Conservation (phyloP, 306 rosid genomes). For the Acacia crassicarpa region DNA sequence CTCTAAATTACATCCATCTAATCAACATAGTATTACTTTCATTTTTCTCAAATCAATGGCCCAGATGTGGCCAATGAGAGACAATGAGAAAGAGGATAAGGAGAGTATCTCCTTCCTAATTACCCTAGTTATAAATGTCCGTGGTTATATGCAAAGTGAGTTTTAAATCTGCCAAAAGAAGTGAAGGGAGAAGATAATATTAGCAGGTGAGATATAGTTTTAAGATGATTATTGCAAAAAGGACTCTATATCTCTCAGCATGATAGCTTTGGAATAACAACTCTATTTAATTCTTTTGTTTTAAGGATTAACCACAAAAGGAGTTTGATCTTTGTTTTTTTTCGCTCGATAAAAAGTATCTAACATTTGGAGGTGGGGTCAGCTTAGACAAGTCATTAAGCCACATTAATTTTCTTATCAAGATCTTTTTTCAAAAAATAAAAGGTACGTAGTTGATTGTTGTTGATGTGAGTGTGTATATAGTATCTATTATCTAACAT, state of each 20-base stretch:
- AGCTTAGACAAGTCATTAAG: too few relatives aligned
- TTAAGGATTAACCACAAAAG: neutral
- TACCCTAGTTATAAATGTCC: neutral
- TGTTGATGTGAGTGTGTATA: too few relatives aligned
- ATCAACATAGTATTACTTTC: too few relatives aligned
- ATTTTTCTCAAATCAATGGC: too few relatives aligned
- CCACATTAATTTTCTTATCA: too few relatives aligned
- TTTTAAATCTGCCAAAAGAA: neutral
- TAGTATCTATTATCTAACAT: too few relatives aligned
- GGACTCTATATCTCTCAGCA: slow-evolving; percentile 8
- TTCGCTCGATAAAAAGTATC: neutral
- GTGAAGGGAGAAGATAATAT: neutral
- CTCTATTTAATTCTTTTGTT: neutral
- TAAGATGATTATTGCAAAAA: neutral
- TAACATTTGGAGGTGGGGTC: neutral
- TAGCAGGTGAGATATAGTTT: neutral
- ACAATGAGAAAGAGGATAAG: too few relatives aligned
- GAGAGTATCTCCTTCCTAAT: too few relatives aligned
- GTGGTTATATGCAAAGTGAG: neutral
- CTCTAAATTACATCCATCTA: too few relatives aligned
- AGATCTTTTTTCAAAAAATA: too few relatives aligned
- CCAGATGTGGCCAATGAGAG: too few relatives aligned
- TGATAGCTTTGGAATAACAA: slow-evolving; percentile 6
- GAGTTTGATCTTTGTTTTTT: neutral
- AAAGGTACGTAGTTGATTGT: too few relatives aligned